Conservation (phyloP, 2,329 filamentous ascomycete species). For the Apiospora pterosperma region DNA sequence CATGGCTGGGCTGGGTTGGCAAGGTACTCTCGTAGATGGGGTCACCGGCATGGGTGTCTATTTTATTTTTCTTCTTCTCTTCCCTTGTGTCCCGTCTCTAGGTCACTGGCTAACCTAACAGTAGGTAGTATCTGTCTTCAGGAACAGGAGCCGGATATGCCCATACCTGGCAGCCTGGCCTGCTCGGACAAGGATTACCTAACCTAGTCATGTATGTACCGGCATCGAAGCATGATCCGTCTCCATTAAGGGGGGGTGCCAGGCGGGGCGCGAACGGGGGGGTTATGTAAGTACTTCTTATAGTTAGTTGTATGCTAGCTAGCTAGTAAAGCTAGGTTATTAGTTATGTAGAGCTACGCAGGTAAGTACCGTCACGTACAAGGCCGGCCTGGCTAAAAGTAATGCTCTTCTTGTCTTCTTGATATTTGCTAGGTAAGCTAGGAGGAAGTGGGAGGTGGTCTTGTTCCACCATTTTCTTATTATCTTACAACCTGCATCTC, state of each 20-base stretch:
- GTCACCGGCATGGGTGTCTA: background rate
- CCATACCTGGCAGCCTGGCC: background rate
- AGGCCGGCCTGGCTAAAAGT: background rate
- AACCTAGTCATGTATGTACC: background rate
- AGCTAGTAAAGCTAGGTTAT: too few species aligned
- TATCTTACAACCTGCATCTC: background rate
- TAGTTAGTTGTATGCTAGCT: background rate
- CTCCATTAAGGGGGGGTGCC: background rate
- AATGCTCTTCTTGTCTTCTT: background rate
- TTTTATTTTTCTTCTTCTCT: background rate
- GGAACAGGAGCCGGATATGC: background rate
- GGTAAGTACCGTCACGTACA: background rate
- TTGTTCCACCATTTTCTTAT: conserved; percentile 2
- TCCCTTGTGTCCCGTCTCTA: background rate
- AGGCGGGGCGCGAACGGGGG: background rate
- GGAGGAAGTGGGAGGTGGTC: too few species aligned
- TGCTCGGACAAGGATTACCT: background rate
- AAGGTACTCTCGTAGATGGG: background rate
- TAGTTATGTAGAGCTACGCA: too few species aligned
- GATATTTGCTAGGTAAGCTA: background rate
- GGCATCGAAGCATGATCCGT: background rate
- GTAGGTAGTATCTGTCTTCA: background rate
- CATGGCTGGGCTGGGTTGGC: background rate
- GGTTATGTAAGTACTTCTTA: background rate
- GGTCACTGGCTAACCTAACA: too few species aligned